These are phyloP conservation scores for Scutellaria minor DNA, from an alignment of 257 asterid genomes.

Conservation along the genomic window DNA sequence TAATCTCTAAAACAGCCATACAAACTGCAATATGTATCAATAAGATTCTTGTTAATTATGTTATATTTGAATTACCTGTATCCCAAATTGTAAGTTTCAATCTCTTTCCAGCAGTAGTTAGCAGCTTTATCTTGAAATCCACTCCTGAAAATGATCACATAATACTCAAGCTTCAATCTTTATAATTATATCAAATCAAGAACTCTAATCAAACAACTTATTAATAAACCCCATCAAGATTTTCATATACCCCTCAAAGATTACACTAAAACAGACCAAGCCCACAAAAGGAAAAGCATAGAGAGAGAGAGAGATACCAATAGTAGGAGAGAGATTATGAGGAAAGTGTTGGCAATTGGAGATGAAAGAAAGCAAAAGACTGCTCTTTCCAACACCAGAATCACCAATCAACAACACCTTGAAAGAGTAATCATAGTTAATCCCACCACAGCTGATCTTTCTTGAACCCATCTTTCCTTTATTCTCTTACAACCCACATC, in stretches of 20 bases:
- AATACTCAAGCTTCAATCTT: constrained; percentile 24
- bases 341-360: constrained; percentile 60
- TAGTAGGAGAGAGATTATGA: constrained; percentile 70
- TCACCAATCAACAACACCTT: constrained; percentile 84
- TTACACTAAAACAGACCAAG: not conserved
- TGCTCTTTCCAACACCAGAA: constrained; percentile 88
- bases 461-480: constrained; percentile 47
- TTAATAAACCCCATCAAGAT: constrained; percentile 3
- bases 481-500: constrained; percentile 12
- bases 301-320: constrained; percentile 50
- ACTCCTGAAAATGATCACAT: constrained; percentile 58
- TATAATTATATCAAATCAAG: not conserved
- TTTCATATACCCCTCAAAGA: not conserved
- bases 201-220: constrained; percentile 26
- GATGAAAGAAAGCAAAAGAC: constrained; percentile 73
- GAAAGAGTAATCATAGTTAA: constrained; percentile 75
- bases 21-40: not conserved
- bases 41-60: not conserved
- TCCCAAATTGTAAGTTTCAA: constrained; percentile 93
- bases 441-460: constrained; percentile 27
- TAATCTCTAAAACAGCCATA: too few species aligned
- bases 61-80: constrained; percentile 54
- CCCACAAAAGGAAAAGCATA: not conserved
- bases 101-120: constrained; percentile 71
- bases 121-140: constrained; percentile 88